These are phyloP conservation scores for Nelumbo lutea DNA, from an alignment of 164 flowering plant species.

Conservation along the genomic window DNA sequence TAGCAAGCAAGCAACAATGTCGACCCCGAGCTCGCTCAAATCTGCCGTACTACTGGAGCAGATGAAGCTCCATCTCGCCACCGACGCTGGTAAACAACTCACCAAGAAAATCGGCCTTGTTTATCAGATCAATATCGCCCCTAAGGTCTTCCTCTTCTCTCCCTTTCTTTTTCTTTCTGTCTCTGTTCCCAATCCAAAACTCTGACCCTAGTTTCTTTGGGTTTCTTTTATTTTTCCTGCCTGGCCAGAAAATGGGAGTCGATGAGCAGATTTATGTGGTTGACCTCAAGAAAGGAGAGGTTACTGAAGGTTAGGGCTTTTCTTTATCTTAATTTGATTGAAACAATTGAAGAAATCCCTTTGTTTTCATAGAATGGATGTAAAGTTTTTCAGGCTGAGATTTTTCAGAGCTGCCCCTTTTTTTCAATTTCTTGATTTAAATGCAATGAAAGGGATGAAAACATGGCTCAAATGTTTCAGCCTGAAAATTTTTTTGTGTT, in stretches of 20 bases:
- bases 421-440: too few relatives aligned
- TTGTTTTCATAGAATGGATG: too few relatives aligned
- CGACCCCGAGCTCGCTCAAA: conserved; percentile 39
- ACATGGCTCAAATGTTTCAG: too few relatives aligned
- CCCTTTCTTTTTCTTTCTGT: background rate
- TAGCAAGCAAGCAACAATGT: conserved; percentile 2
- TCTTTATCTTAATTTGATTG: background rate
- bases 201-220: conserved; percentile 4
- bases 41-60: conserved; percentile 70
- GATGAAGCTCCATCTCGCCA: conserved; percentile 72
- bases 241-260: conserved; percentile 70
- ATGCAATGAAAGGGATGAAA: too few relatives aligned
- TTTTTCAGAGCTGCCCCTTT: too few relatives aligned
- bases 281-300: conserved; percentile 94
- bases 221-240: background rate
- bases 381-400: too few relatives aligned
- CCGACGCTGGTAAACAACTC: conserved; percentile 75
- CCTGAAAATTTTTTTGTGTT: too few relatives aligned
- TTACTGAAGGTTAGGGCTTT: conserved; percentile 63
- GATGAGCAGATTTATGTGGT: conserved; percentile 64
- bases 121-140: conserved; percentile 80
- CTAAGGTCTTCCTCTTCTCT: conserved; percentile 47
- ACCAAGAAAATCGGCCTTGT: conserved; percentile 75
- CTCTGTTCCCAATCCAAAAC: background rate
- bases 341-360: background rate